phyloP scores from a whole-genome alignment of 192 early-diverging fungal genomes.

The Dimargaris cristalligena region DNA sequence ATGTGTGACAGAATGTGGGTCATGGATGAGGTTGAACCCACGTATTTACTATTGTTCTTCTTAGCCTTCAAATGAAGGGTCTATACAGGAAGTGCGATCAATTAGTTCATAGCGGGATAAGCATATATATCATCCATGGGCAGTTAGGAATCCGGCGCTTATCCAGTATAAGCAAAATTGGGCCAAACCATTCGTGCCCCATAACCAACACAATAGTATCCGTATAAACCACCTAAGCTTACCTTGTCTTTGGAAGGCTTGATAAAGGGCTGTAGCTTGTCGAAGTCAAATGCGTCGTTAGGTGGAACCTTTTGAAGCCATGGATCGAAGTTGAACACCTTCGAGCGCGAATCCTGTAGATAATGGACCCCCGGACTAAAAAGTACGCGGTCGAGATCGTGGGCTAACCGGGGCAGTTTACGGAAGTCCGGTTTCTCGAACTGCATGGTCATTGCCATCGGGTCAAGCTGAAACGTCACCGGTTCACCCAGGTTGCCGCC shows the following conservation, averaged over 20 bases:
- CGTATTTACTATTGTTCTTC: constrained; percentile 31
- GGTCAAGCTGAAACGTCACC: neutral
- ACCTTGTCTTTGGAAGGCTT: constrained; percentile 62
- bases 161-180: no score
- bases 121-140: no score
- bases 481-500: no score
- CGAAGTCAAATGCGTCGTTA: constrained; percentile 65
- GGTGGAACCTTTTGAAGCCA: constrained; percentile 64
- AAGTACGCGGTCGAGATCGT: constrained; percentile 26
- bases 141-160: no score
- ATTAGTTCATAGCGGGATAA: no score
- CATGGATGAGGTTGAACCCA: constrained; percentile 83
- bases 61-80: constrained; percentile 32
- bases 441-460: neutral
- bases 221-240: no score
- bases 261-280: constrained; percentile 57
- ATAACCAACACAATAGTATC: no score
- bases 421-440: neutral
- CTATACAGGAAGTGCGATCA: no score
- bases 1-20: constrained; percentile 56
- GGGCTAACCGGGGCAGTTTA: constrained; percentile 20
- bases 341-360: constrained; percentile 57
- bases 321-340: constrained; percentile 64
- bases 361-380: constrained; percentile 65
- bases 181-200: no score